phyloP scores from a whole-genome alignment of 1,284 basidiomycete species.

The Volvariella surrecta region DNA sequence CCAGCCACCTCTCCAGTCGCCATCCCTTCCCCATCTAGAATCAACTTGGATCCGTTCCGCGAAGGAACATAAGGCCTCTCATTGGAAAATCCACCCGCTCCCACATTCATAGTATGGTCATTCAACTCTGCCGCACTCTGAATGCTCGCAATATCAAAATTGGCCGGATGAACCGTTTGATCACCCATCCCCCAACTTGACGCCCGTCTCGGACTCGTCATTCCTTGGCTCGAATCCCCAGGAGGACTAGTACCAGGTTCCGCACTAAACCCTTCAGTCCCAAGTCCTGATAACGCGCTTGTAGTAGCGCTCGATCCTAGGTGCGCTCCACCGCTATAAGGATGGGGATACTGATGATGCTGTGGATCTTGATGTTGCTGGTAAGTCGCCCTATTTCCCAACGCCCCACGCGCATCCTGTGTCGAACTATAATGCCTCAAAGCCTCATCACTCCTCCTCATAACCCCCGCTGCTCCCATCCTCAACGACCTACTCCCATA shows the following conservation, averaged over 20 bases:
- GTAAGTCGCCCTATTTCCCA: constrained; percentile 6
- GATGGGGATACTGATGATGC: neutral
- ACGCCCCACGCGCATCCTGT: constrained; percentile 13
- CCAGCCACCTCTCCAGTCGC: constrained; percentile 2
- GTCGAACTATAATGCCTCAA: constrained; percentile 16
- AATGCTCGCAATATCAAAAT: constrained; percentile 43
- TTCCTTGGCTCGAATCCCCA: constrained; percentile 13
- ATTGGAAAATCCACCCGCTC: constrained; percentile 42
- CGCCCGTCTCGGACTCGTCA: constrained; percentile 41
- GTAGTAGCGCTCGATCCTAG: neutral
- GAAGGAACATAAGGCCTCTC: constrained; percentile 21
- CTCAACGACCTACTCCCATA: neutral
- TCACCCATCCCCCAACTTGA: constrained; percentile 53
- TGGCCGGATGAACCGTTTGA: constrained; percentile 24
- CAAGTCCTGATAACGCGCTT: neutral
- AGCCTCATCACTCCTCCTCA: constrained; percentile 26
- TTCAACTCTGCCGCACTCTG: constrained; percentile 40
- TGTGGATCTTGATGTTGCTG: constrained; percentile 2
- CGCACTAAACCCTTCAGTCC: too few species aligned
- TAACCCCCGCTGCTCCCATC: constrained; percentile 6
- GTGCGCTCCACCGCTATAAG: neutral
- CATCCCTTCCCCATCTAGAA: too few species aligned
- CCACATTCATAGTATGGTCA: constrained; percentile 40
- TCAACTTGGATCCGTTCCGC: constrained; percentile 12
- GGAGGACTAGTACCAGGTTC: neutral